These are phyloP conservation scores for Fusarium sp. DNA, from an alignment of 2,329 filamentous ascomycete species.

Conservation along the genomic window DNA sequence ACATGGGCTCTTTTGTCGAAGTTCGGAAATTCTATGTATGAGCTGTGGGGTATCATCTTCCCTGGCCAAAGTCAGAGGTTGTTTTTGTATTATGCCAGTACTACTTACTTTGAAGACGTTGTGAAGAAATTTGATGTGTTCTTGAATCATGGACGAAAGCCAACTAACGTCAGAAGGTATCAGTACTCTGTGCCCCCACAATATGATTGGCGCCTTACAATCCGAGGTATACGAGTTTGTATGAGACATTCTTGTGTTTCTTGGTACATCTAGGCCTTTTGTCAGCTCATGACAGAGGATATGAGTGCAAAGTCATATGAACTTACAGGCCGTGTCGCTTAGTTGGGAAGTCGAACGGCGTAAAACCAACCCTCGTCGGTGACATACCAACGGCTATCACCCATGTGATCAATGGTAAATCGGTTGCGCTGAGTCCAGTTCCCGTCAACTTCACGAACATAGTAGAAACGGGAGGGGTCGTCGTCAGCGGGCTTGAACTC, in stretches of 20 bases:
- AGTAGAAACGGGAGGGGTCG: conserved; percentile 72
- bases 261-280: conserved; percentile 15
- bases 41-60: too few species aligned
- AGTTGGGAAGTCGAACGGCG: conserved; percentile 66
- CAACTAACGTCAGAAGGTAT: conserved; percentile 13
- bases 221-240: conserved; percentile 1
- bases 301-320: not conserved
- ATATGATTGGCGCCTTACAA: conserved; percentile 1
- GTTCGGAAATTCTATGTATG: not conserved
- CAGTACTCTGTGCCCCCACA: not conserved
- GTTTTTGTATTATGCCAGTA: not conserved
- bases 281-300: conserved; percentile 15
- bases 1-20: not conserved
- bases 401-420: conserved; percentile 70
- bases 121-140: not conserved
- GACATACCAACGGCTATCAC: conserved; percentile 70
- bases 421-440: conserved; percentile 71
- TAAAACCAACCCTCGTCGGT: conserved; percentile 71
- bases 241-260: conserved; percentile 9
- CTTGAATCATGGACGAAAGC: not conserved
- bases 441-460: conserved; percentile 71
- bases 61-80: not conserved
- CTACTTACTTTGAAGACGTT: conserved; percentile 21
- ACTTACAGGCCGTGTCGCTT: conserved; percentile 31
- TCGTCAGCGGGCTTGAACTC: conserved; percentile 74